These are phyloP conservation scores for Pseudozyma thailandica DNA, from an alignment of 1,284 basidiomycete genomes.

Conservation along the genomic window DNA sequence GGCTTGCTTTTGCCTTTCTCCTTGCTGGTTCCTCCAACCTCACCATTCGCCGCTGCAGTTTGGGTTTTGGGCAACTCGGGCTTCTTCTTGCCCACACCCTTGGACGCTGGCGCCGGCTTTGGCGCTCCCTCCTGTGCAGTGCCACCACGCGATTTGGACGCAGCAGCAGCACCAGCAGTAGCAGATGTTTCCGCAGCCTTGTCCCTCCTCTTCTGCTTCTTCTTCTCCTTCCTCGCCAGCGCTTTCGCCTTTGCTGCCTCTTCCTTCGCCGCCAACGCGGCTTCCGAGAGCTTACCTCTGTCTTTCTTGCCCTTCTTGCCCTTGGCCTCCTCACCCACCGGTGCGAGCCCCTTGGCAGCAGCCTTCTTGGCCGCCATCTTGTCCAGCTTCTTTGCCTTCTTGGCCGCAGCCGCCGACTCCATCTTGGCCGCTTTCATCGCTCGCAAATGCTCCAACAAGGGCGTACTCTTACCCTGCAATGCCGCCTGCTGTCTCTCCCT, in stretches of 20 bases:
- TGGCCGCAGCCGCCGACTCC: conserved; percentile 33
- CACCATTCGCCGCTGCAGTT: neutral
- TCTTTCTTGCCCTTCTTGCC: conserved; percentile 19
- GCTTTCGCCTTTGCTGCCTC: conserved; percentile 9
- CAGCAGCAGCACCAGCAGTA: neutral
- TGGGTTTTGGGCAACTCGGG: neutral
- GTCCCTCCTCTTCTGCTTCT: conserved; percentile 13
- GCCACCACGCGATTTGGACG: neutral
- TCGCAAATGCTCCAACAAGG: conserved; percentile 58
- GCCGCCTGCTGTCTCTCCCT: conserved; percentile 18
- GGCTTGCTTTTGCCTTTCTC: conserved; percentile 5
- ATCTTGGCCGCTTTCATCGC: conserved; percentile 36
- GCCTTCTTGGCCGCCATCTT: conserved; percentile 4
- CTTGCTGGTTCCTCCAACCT: conserved; percentile 1
- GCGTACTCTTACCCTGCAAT: conserved; percentile 41
- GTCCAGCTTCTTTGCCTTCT: conserved; percentile 33
- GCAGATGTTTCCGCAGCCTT: conserved; percentile 11
- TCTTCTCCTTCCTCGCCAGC: conserved; percentile 7
- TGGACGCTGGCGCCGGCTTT: neutral
- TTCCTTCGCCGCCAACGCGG: neutral
- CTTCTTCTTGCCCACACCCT: conserved; percentile 7
- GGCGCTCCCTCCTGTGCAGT: neutral
- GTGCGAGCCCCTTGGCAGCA: conserved; percentile 1
- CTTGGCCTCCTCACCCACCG: conserved; percentile 6
- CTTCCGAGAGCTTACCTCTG: neutral